Evolutionary conservation across 345 rosid species (phyloP).

Genomic region (Moricandia arvensis): DNA sequence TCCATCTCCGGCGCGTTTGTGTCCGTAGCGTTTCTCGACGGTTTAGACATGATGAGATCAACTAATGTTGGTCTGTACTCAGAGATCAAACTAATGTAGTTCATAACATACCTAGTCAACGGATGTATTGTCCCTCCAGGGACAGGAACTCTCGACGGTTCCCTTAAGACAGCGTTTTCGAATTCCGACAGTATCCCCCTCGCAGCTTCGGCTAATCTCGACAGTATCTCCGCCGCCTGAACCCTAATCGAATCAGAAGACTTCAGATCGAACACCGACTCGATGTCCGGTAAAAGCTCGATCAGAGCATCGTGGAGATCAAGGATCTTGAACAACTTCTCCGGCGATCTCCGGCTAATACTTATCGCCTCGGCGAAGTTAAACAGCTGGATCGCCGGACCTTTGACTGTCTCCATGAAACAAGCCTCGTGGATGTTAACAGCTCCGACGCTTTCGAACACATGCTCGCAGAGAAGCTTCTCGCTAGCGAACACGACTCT

Average conservation of each 20-base stretch:
- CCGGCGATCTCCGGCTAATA: conserved; percentile 86
- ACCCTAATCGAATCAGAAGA: conserved; percentile 71
- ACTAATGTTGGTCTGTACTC: conserved; percentile 84
- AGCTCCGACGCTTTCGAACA: conserved; percentile 65
- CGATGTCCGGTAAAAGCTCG: conserved; percentile 79
- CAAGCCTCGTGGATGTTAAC: conserved; percentile 79
- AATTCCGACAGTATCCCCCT: conserved; percentile 90
- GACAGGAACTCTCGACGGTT: conserved; percentile 76
- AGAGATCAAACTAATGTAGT: conserved; percentile 88
- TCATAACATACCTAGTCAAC: conserved; percentile 96
- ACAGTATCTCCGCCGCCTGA: conserved; percentile 90
- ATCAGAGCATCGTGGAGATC: conserved; percentile 83
- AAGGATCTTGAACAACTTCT: conserved; percentile 86
- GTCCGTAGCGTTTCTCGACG: conserved; percentile 77
- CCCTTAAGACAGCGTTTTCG: conserved; percentile 78
- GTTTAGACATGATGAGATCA: conserved; percentile 86
- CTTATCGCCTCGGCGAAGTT: conserved; percentile 96
- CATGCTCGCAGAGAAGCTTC: conserved; percentile 77
- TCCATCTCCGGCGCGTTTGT: conserved; percentile 74
- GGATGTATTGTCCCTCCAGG: conserved; percentile 98
- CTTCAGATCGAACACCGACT: conserved; percentile 72
- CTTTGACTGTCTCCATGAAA: conserved; percentile 92
- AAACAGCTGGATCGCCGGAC: conserved; percentile 82
- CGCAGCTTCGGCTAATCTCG: conserved; percentile 88
- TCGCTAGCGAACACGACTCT: conserved; percentile 84